A percentile compares a stretch with the other conserved stretches of the same genome.
These are phyloP conservation scores for Cetraspora pellucida DNA, from an alignment of 192 early-diverging fungal species.

Conservation along the genomic window DNA sequence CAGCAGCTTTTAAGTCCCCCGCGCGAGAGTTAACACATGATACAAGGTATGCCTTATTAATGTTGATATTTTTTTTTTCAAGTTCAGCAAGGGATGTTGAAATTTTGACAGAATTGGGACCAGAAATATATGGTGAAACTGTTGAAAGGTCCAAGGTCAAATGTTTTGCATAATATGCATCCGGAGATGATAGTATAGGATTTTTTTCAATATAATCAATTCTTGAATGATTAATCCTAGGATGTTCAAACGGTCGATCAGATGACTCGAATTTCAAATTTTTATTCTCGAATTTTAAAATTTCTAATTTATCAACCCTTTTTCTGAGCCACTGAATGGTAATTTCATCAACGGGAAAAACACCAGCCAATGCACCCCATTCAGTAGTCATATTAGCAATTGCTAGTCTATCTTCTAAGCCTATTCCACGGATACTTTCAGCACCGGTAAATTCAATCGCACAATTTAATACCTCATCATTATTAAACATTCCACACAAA, in stretches of 20 bases:
- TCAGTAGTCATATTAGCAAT: constrained; percentile 99
- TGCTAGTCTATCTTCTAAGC: constrained; percentile 89
- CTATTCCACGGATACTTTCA: constrained; percentile 60
- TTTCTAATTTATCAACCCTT: constrained; percentile 57
- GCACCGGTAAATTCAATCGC: constrained; percentile 95
- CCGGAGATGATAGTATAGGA: constrained; percentile 52
- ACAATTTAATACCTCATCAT: constrained; percentile 95
- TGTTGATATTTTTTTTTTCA: constrained; percentile 71
- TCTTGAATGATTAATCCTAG: constrained; percentile 57
- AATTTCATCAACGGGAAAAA: constrained; percentile 89
- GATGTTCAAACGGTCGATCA: constrained; percentile 54
- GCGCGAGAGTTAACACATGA: constrained; percentile 96
- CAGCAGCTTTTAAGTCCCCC: constrained; percentile 86
- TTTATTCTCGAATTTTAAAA: constrained; percentile 55
- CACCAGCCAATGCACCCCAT: constrained; percentile 97
- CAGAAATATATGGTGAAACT: constrained; percentile 85
- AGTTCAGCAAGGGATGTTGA: constrained; percentile 79
- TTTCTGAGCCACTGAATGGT: constrained; percentile 74
- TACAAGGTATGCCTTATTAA: constrained; percentile 96
- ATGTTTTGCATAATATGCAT: constrained; percentile 81
- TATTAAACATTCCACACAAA: constrained; percentile 88
- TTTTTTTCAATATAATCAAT: constrained; percentile 47
- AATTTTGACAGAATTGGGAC: constrained; percentile 96
- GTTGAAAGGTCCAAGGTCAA: constrained; percentile 87
- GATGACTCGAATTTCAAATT: constrained; percentile 48